Evolutionary conservation across 192 early-diverging fungal species (phyloP).

Genomic region (Polychytrium aggregatum): DNA sequence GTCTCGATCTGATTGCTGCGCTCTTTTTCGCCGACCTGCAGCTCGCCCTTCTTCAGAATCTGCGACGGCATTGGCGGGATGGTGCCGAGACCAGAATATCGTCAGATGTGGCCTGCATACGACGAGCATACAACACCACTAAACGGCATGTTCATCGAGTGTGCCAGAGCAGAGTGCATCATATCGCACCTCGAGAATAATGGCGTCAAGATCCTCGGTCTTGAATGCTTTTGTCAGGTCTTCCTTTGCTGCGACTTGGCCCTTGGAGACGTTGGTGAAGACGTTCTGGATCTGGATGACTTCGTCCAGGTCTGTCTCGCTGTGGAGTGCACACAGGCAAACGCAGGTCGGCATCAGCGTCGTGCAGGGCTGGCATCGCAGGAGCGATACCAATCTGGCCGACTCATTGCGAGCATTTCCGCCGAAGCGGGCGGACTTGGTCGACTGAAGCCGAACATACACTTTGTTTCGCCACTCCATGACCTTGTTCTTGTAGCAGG

Average conservation of each 20-base stretch:
- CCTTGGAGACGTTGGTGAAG: constrained; percentile 94
- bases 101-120: no score
- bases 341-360: no score
- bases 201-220: constrained; percentile 72
- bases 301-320: constrained; percentile 92
- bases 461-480: constrained; percentile 87
- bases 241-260: constrained; percentile 81
- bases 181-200: constrained; percentile 41
- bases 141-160: neutral
- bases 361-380: no score
- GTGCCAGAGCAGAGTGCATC: neutral
- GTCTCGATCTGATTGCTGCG: constrained; percentile 70
- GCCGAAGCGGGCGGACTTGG: no score
- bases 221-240: constrained; percentile 82
- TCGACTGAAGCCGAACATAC: constrained; percentile 49
- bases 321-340: constrained; percentile 19
- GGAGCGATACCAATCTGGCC: no score
- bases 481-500: constrained; percentile 99
- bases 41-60: constrained; percentile 91
- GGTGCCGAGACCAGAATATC: no score
- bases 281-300: constrained; percentile 86
- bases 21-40: constrained; percentile 96
- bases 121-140: no score
- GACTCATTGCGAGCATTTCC: no score
- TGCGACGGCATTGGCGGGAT: constrained; percentile 12